Evolutionary conservation across 169 alveolate genomes (phyloP).

Genomic region (Plasmodium blacklocki): DNA sequence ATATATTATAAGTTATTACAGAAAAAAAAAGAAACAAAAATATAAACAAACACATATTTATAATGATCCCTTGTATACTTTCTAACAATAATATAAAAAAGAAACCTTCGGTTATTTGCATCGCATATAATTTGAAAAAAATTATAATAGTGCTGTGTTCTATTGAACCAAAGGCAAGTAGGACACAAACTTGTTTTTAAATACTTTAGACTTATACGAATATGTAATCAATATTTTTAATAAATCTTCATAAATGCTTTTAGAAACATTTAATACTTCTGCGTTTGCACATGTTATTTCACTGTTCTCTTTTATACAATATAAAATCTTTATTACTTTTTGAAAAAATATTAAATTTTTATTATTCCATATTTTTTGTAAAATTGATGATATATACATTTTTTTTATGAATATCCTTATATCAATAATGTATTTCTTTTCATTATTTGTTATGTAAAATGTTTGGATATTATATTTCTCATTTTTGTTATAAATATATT

Average conservation of each 20-base stretch:
- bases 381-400: conserved; percentile 34
- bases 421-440: conserved; percentile 46
- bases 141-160: background rate
- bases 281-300: conserved; percentile 15
- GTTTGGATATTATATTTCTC: conserved; percentile 39
- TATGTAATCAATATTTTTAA: conserved; percentile 43
- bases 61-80: too few relatives aligned
- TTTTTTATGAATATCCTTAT: conserved; percentile 46
- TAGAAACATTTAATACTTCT: conserved; percentile 41
- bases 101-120: too few relatives aligned
- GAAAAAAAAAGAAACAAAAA: too few relatives aligned
- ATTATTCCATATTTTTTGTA: background rate
- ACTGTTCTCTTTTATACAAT: conserved; percentile 9
- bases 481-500: conserved; percentile 35
- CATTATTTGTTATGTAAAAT: conserved; percentile 40
- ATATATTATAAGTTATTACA: too few relatives aligned
- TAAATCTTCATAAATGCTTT: conserved; percentile 36
- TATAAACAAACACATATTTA: too few relatives aligned
- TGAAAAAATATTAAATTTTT: conserved; percentile 26
- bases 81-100: too few relatives aligned
- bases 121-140: too few relatives aligned
- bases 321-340: conserved; percentile 60
- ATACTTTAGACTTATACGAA: conserved; percentile 20
- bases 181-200: conserved; percentile 14
- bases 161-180: conserved; percentile 56